phyloP scores from a whole-genome alignment of 1,284 basidiomycete genomes.

The Fomitopsis pinicola region DNA sequence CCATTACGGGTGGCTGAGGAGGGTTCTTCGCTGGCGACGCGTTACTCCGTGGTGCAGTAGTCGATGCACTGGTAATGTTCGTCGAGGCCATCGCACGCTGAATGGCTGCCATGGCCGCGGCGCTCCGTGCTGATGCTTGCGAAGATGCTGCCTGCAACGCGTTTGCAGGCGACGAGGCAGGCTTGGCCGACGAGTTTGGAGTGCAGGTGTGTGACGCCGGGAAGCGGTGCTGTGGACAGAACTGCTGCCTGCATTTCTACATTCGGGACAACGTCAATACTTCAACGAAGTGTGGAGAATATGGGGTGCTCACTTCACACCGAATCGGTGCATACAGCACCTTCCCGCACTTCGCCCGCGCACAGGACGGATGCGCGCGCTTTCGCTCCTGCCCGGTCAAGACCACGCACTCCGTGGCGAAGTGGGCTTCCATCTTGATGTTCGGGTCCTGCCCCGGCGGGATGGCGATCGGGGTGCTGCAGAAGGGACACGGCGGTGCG shows the following conservation, averaged over 20 bases:
- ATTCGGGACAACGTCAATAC: background rate
- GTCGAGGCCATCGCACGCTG: conserved; percentile 30
- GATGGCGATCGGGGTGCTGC: conserved; percentile 29
- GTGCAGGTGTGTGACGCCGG: conserved; percentile 60
- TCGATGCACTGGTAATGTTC: conserved; percentile 1
- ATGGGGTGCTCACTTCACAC: conserved; percentile 51
- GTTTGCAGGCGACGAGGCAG: conserved; percentile 9
- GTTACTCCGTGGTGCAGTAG: background rate
- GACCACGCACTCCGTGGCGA: conserved; percentile 59
- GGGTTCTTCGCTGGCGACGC: conserved; percentile 3
- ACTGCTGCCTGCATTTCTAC: conserved; percentile 65
- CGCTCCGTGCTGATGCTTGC: conserved; percentile 34
- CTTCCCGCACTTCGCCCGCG: conserved; percentile 61
- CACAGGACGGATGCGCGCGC: conserved; percentile 56
- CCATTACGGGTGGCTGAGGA: conserved; percentile 9
- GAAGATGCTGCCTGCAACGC: conserved; percentile 15
- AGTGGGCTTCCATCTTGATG: conserved; percentile 68
- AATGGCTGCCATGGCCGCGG: conserved; percentile 40
- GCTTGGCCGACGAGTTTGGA: conserved; percentile 17
- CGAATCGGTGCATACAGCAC: conserved; percentile 66
- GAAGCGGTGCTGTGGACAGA: conserved; percentile 72
- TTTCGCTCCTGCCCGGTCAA: conserved; percentile 53
- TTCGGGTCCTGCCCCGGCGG: conserved; percentile 74
- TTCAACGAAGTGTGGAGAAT: background rate
- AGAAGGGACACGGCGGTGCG: conserved; percentile 58